Conservation (phyloP, 164 flowering plant species). For the Warburgia ugandensis region DNA sequence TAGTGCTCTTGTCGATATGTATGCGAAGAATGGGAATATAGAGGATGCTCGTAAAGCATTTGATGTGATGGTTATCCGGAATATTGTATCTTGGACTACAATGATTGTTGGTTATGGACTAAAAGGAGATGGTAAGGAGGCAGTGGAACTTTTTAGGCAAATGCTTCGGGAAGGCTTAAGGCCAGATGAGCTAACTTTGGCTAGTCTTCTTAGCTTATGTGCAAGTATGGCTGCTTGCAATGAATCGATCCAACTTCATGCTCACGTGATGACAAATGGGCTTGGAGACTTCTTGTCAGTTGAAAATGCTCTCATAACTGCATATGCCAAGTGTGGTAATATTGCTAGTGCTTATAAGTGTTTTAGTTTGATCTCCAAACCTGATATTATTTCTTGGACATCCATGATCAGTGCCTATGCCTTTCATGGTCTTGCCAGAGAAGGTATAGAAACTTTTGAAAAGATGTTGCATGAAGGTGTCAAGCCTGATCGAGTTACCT, state of each 20-base stretch:
- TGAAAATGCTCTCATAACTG: slow-evolving; percentile 40
- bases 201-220: slow-evolving; percentile 61
- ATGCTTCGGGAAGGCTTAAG: slow-evolving; percentile 34
- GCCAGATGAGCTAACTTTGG: slow-evolving; percentile 55
- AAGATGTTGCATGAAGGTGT: slow-evolving; percentile 36
- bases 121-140: slow-evolving; percentile 46
- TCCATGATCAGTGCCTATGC: slow-evolving; percentile 52
- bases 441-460: slow-evolving; percentile 39
- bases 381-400: slow-evolving; percentile 56
- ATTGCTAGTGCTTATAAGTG: slow-evolving; percentile 28
- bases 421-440: slow-evolving; percentile 40
- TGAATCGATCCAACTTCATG: slow-evolving; percentile 46
- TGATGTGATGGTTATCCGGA: slow-evolving; percentile 38
- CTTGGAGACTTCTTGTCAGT: slow-evolving; percentile 30
- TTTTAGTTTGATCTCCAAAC: slow-evolving; percentile 28
- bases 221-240: slow-evolving; percentile 28
- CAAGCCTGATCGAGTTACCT: slow-evolving; percentile 45
- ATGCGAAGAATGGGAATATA: slow-evolving; percentile 34
- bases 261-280: slow-evolving; percentile 30
- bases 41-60: slow-evolving; percentile 45
- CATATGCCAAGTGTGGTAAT: slow-evolving; percentile 58
- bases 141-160: slow-evolving; percentile 33
- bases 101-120: slow-evolving; percentile 61
- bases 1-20: slow-evolving; percentile 59
- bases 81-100: slow-evolving; percentile 60